Evolutionary conservation across 164 flowering plant genomes (phyloP), one percentile per base, ranked within the genome.

Genomic region (Nymphaea colorata): DNA sequence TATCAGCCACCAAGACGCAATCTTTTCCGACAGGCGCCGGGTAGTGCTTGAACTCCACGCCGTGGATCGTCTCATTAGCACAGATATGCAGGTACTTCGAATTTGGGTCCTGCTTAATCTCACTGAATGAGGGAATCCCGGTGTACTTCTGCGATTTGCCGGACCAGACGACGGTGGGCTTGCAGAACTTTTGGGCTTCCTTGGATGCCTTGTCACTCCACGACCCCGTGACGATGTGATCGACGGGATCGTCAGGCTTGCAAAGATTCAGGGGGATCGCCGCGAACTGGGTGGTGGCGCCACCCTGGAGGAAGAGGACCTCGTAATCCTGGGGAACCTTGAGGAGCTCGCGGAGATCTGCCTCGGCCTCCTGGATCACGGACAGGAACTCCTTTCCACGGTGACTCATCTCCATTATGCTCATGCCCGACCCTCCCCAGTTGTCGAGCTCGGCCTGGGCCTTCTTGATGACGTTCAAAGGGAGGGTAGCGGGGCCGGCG

Each of bases 341-440:
- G 61, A 94, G 72, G 11, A 94, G 93, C 42, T 78, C 18, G 0
- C 97, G 79, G 42, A 94, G 90, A 86, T 94, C 98, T 11, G 97
- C 66, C 60, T 94, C 98, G 6, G 97, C 97, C 65, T 91, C 89
- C 41, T 91, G 86, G 64, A 91, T 94, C 3, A 94, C 87, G 45
- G 98, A 91, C n/a, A 78, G 77, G 69, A 91, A 91, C 44, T 87
- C 91, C 66, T 91, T 89, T 12, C 98, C 96, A 42, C 98, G 71
- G 77, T 94, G 97, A 83, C 97, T 91, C 98, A 94, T 94, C 66
- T 94, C 98, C 93, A 88, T 89, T 51, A 94, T 94, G 74, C 95
- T 88, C 97, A 94, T 91, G 42, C 97, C 98, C n/a, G 82, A 83
- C 67, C 81, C 86, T 11, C 80, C 80, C 93, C 93, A 94, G 77